Evolutionary conservation across 257 asterid species (phyloP), one percentile per base, ranked within the genome.

Genomic region (Solanum appendiculatum): DNA sequence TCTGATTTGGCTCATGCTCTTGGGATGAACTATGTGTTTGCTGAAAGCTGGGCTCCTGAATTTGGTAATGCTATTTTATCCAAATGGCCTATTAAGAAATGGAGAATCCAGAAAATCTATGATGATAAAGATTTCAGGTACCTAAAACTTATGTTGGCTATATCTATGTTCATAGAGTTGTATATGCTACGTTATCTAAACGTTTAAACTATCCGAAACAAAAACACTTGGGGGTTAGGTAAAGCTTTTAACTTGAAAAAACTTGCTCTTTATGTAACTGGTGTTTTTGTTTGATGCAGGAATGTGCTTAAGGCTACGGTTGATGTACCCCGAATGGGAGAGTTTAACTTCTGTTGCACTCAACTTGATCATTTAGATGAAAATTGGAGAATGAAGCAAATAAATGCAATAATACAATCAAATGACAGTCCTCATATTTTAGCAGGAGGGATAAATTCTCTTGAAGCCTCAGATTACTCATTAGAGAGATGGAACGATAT

Each of bases 1-100:
- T 97, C 99, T 20, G 98, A 93, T 78, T 86, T 97, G 88, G 99
- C 99, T 34, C 92, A 90, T 10, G 98, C 98, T 1, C 86, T 95
- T 66, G 98, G 98, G 86, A 97, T 97, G 99, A 88, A 88, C 70
- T 97, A 95, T 75, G 96, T 92, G 83, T 97, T 97, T 84, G 99
- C 98, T 5, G 99, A 97, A 91, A 94, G 99, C 92, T 97, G 99
- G 99, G 99, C 99, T 15, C 99, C 99, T 1, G 98, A 97, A 90
- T 97, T 89, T 87, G 99, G 98, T 84, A 95, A 95, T 86, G 99
- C 99, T 33, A 93, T 97, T 54, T 89, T 97, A 36, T 95, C 98
- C 13, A 95, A 92, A 88, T 97, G 98, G 96, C 98, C 98, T n/a
- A 97, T 97, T 85, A 95, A 92, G 93, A 95, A 42, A 68, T 94